Evolutionary conservation across 2,329 filamentous ascomycete species (phyloP).

Genomic region (Colletotrichum lindemuthianum): DNA sequence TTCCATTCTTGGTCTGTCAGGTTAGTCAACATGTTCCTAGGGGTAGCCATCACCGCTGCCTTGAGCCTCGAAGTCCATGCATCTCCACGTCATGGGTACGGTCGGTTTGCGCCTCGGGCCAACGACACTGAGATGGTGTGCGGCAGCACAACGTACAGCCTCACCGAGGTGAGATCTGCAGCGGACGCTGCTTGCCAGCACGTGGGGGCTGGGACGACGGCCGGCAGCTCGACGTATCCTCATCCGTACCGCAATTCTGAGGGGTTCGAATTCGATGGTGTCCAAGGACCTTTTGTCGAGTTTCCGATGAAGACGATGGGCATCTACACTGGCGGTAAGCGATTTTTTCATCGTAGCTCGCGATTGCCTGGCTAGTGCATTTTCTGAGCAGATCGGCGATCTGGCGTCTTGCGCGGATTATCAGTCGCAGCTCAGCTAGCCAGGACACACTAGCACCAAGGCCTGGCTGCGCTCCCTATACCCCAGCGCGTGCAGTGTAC

Average conservation of each 20-base stretch:
- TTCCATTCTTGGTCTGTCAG: not conserved
- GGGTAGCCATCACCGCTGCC: constrained; percentile 16
- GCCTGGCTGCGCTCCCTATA: not conserved
- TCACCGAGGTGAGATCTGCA: constrained; percentile 59
- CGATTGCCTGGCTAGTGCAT: not conserved
- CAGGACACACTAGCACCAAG: constrained; percentile 20
- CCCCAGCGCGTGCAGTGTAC: not conserved
- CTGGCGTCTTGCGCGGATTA: constrained; percentile 17
- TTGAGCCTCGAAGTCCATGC: constrained; percentile 27
- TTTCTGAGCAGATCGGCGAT: constrained; percentile 29
- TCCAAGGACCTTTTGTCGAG: constrained; percentile 69
- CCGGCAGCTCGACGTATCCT: constrained; percentile 58
- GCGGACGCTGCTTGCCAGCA: constrained; percentile 61
- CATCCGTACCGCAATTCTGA: constrained; percentile 71
- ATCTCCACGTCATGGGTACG: constrained; percentile 51
- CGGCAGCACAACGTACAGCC: constrained; percentile 62
- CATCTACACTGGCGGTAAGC: constrained; percentile 65
- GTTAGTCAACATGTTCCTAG: constrained; percentile 22
- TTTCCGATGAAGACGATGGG: constrained; percentile 67
- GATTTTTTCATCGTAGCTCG: constrained; percentile 5
- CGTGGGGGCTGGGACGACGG: constrained; percentile 51
- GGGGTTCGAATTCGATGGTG: constrained; percentile 66
- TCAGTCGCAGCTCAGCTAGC: constrained; percentile 14
- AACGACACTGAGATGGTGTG: constrained; percentile 48
- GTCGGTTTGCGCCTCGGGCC: constrained; percentile 5